A percentile compares a stretch with the other conserved stretches of the same genome.
Evolutionary conservation across 768 basidiomycete species (phyloP).

Genomic region (Strobilomyces echinocephalus): DNA sequence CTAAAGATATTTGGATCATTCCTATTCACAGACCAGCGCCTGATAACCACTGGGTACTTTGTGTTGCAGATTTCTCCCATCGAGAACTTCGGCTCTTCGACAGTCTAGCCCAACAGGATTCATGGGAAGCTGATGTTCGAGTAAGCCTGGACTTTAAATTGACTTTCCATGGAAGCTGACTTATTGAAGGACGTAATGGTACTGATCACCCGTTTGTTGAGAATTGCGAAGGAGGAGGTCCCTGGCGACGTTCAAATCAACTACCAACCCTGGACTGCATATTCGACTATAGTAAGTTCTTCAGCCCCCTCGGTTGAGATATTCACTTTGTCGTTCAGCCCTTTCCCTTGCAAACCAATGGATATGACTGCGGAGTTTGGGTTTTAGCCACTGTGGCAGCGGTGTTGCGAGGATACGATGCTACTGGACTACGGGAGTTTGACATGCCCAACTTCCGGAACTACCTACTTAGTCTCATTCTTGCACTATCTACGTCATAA

Average conservation of each 20-base stretch:
- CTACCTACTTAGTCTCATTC: no score
- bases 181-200: not conserved
- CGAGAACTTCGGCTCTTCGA: not conserved
- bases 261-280: not conserved
- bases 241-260: not conserved
- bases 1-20: constrained; percentile 8
- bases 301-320: no score
- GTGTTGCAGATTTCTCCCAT: not conserved
- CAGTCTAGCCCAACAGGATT: not conserved
- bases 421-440: no score
- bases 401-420: no score
- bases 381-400: no score
- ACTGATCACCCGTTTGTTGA: not conserved
- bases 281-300: not conserved
- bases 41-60: not conserved
- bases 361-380: no score
- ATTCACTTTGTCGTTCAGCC: no score
- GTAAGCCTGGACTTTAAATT: not conserved
- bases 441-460: no score
- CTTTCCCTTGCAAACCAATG: no score
- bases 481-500: no score
- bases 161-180: not conserved
- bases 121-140: not conserved
- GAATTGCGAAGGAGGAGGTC: no score
- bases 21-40: not conserved